Evolutionary conservation across 148 eudicot genomes (phyloP), one percentile per base, ranked within the genome.

Genomic region (Rhododendron ferrugineum): DNA sequence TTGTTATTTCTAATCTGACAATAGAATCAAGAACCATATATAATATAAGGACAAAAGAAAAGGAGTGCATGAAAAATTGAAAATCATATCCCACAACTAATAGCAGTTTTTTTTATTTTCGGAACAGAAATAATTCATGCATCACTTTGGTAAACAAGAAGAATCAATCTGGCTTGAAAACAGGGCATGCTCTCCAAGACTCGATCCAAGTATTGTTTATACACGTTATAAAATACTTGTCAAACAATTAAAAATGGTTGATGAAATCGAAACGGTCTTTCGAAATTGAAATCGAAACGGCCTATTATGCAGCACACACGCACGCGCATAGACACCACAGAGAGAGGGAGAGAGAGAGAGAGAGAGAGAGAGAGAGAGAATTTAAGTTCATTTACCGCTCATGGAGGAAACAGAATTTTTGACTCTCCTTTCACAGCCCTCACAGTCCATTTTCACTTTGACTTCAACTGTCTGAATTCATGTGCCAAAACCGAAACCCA

Each of bases 361-460:
- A 18, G 79, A 75, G 50, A 5, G 78, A 16, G 77, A 34, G 78
- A 36, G 78, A 30, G 50, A 32, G 52, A 32, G 80, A 3, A 5
- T 7, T n/a, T 47, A 2, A 11, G 22, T 34, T 58, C 40, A 75
- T 82, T 83, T 54, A 87, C 91, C 93, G 88, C 79, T 90, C 88
- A 91, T 89, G 82, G 85, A 78, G 49, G 89, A 86, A 49, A 91
- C 93, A 11, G 93, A 82, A 56, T 88, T 80, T 82, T 74, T 85
- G 8, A 91, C 91, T 82, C 82, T 91, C 76, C 93, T 86, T 77
- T 87, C 93, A 40, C 93, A 91, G 49, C 93, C 93, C 47, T 91
- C 92, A 34, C 93, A 91, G 74, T 90, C 92, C 93, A 91, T 90
- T 84, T 91, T 91, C 82, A 91, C 92, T 86, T 87, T 91, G 64